A percentile compares a stretch with the other conserved stretches of the same genome.
Conservation (phyloP, 495 filamentous ascomycete species). For the Neurospora pannonica region DNA sequence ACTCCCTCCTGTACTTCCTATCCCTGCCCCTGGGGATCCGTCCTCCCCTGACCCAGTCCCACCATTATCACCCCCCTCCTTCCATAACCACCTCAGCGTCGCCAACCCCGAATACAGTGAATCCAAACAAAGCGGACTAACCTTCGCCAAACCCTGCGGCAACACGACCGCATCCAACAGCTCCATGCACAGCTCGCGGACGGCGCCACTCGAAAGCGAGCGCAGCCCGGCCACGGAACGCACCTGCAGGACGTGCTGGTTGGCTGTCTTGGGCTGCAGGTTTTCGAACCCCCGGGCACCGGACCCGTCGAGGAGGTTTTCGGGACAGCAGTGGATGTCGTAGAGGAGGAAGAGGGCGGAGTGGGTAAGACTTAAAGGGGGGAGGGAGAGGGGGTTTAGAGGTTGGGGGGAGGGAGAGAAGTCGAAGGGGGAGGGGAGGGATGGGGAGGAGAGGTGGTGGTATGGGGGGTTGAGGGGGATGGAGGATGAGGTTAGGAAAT, state of each 20-base stretch:
- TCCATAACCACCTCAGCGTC: constrained; percentile 19
- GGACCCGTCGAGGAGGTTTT: constrained; percentile 13
- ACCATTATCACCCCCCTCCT: constrained; percentile 12
- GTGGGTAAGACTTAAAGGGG: constrained; percentile 7
- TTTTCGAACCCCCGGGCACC: constrained; percentile 1
- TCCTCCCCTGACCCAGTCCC: not conserved
- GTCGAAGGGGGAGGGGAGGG: not conserved
- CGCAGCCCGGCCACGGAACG: constrained; percentile 7
- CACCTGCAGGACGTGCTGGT: constrained; percentile 8
- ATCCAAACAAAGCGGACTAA: constrained; percentile 17
- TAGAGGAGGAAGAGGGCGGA: constrained; percentile 13
- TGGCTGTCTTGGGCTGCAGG: not conserved
- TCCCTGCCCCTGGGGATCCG: not conserved
- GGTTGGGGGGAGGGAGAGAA: not conserved
- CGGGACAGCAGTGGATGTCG: constrained; percentile 18
- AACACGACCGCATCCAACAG: constrained; percentile 11
- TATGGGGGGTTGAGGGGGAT: not conserved
- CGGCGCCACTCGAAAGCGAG: not conserved
- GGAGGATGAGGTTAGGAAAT: not conserved
- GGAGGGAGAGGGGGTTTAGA: constrained; percentile 3
- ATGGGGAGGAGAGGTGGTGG: not conserved
- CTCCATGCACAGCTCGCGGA: constrained; percentile 11
- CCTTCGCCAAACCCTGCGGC: constrained; percentile 2
- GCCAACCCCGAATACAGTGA: constrained; percentile 12
- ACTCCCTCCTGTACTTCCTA: not conserved